Conservation (phyloP, 768 basidiomycete species). For the Cubamyces lactineus region DNA sequence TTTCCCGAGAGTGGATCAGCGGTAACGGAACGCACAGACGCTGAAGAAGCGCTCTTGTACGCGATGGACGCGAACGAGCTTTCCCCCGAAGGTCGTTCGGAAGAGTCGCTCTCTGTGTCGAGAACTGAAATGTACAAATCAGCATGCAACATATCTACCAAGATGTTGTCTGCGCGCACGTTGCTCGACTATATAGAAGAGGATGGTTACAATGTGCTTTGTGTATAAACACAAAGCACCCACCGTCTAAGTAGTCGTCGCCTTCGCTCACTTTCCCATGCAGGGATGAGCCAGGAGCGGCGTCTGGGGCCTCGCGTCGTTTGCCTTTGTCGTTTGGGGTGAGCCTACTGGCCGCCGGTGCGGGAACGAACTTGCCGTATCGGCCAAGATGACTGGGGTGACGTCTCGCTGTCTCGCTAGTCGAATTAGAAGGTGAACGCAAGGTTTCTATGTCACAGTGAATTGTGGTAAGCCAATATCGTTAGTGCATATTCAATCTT, state of each 20-base stretch:
- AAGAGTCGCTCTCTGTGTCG: slow-evolving; percentile 19
- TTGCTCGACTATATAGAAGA: neutral
- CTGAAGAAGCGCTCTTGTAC: slow-evolving; percentile 3
- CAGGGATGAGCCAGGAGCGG: neutral
- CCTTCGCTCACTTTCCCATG: neutral
- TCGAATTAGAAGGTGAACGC: too few relatives aligned
- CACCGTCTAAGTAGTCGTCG: slow-evolving; percentile 3
- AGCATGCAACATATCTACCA: neutral
- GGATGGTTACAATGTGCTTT: neutral
- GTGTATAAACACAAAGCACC: neutral
- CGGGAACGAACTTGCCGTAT: too few relatives aligned
- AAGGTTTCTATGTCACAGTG: too few relatives aligned
- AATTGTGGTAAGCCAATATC: too few relatives aligned
- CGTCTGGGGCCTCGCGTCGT: neutral
- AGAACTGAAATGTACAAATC: slow-evolving; percentile 4
- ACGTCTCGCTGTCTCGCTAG: too few relatives aligned
- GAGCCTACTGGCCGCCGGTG: neutral
- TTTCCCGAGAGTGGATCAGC: slow-evolving; percentile 5
- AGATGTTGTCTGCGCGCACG: neutral
- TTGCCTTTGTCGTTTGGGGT: neutral
- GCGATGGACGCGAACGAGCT: slow-evolving; percentile 13
- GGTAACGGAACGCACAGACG: neutral
- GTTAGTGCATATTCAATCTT: too few relatives aligned
- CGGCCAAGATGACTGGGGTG: too few relatives aligned
- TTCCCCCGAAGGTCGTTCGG: slow-evolving; percentile 1